Percentiles rank a stretch among this genome's conserved stretches.
Evolutionary conservation across 179 eudicot genomes (phyloP).

Genomic region (Sideroxylon spinosum): DNA sequence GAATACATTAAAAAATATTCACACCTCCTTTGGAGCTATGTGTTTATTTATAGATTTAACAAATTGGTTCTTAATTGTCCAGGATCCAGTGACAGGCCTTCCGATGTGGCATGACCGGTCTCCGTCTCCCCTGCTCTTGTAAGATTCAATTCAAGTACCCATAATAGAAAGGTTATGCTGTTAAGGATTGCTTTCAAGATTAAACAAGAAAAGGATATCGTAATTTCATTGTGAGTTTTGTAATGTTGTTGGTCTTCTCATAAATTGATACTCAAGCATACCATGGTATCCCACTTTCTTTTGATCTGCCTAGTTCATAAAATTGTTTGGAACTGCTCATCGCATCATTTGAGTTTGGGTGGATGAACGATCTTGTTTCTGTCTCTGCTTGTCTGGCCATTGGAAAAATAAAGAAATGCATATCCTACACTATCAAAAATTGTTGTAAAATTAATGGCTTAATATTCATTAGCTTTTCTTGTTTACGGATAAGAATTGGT

Average conservation of each 20-base stretch:
- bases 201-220: slow-evolving; percentile 10
- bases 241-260: slow-evolving; percentile 7
- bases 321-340: not conserved
- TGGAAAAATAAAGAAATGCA: not conserved
- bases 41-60: slow-evolving; percentile 7
- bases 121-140: slow-evolving; percentile 69
- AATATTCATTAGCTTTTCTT: not conserved
- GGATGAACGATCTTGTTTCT: slow-evolving; percentile 1
- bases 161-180: slow-evolving; percentile 5
- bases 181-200: slow-evolving; percentile 16
- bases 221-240: not conserved
- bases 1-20: not conserved
- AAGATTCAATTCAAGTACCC: slow-evolving; percentile 29
- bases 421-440: not conserved
- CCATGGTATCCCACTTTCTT: slow-evolving; percentile 3
- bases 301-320: not conserved
- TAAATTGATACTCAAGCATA: not conserved
- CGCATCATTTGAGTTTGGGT: slow-evolving; percentile 1
- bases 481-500: not conserved
- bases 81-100: slow-evolving; percentile 91
- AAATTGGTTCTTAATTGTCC: slow-evolving; percentile 15
- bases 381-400: not conserved
- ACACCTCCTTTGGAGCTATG: not conserved
- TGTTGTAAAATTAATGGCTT: not conserved
- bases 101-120: slow-evolving; percentile 80